These are phyloP conservation scores for Candida endomychidarum DNA, from an alignment of 805 yeast species.

Conservation along the genomic window DNA sequence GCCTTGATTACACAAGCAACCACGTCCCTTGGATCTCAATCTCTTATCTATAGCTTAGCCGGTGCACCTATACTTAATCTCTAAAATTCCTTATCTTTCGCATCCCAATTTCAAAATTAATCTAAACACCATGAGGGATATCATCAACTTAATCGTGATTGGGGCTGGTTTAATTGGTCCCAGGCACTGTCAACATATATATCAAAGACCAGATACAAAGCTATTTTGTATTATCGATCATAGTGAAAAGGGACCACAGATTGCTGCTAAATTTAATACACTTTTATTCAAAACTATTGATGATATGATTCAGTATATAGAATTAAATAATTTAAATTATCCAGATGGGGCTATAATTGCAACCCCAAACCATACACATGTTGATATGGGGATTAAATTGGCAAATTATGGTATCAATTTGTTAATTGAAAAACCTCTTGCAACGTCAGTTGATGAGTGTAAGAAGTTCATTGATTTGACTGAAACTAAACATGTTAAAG, in stretches of 20 bases:
- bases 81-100: slow-evolving; percentile 3
- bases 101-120: not conserved
- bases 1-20: too few relatives aligned
- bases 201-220: slow-evolving; percentile 23
- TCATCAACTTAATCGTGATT: slow-evolving; percentile 8
- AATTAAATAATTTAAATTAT: slow-evolving; percentile 19
- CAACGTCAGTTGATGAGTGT: slow-evolving; percentile 35
- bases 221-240: slow-evolving; percentile 36
- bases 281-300: slow-evolving; percentile 24
- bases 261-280: slow-evolving; percentile 28
- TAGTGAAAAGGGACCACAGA: slow-evolving; percentile 30
- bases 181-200: slow-evolving; percentile 38
- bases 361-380: slow-evolving; percentile 44
- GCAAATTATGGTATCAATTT: slow-evolving; percentile 37
- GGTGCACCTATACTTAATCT: too few relatives aligned
- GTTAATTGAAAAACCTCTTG: slow-evolving; percentile 42
- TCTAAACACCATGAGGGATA: slow-evolving; percentile 2
- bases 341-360: slow-evolving; percentile 44
- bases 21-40: not conserved
- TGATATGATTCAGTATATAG: slow-evolving; percentile 27
- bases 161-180: slow-evolving; percentile 46
- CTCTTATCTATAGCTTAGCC: not conserved
- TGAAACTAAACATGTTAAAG: slow-evolving; percentile 23
- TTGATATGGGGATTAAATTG: slow-evolving; percentile 31
- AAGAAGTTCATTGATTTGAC: slow-evolving; percentile 23